Evolutionary conservation across 768 basidiomycete species (phyloP), one percentile per base, ranked within the genome.

Genomic region (Hypholoma fasciculare): DNA sequence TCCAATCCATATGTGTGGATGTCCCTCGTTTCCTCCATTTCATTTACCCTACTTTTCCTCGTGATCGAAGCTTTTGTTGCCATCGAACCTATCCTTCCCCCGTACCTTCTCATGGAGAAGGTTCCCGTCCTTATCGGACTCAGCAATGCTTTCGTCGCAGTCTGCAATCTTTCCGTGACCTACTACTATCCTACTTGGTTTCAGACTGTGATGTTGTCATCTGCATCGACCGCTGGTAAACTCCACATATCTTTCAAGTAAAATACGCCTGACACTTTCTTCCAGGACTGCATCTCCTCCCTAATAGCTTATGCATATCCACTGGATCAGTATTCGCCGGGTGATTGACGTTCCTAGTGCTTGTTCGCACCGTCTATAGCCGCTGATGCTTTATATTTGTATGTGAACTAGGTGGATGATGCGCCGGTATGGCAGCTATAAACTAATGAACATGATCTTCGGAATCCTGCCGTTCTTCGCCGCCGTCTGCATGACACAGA

Each of bases 121-220:
- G 83, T 92, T 1, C 90, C 91, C 1, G 79, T 91, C 3, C 78
- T 94, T 5, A 84, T 92, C 27, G 88, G 87, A 20, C 72, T 73
- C 52, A 89, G 84, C 65, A 90, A 90, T 64, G 88, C 90, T 65
- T 79, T 90, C 17, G 90, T 92, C 9, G 76, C 88, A 13, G 76
- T 80, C 4, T 91, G 89, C 70, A 93, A 90, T 65, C 88, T 93
- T 56, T 76, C 86, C 0, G 79, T 93, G 64, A 88, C 83, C 69
- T 93, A 89, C 70, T 92, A 88, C 71, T 89, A 83, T 71, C 91
- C 91, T 5, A 86, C 87, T 69, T 92, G 89, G 88, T 93, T 92
- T 68, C 89, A 92, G 69, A 91, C 89, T 0, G 91, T 92, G 4
- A 76, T 81, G 69, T 67, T 90, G 27, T 84, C 87, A 13, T 87